Evolutionary conservation across 768 basidiomycete genomes (phyloP).

Genomic region (Rhodosporidiobolus sp.): DNA sequence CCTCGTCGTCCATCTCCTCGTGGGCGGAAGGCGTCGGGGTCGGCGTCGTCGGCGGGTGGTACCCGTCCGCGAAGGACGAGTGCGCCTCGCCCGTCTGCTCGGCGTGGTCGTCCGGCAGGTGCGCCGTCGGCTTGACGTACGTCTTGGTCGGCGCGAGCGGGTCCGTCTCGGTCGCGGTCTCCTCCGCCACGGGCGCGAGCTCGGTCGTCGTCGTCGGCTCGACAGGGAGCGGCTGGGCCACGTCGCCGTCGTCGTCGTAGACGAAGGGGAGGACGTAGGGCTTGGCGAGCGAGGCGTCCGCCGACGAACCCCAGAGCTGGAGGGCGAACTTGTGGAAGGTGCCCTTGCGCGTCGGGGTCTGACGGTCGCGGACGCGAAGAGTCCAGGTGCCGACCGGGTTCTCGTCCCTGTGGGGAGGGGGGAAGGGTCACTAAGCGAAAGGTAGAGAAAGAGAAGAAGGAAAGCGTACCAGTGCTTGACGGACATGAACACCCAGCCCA

Average conservation of each 20-base stretch:
- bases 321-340: constrained; percentile 86
- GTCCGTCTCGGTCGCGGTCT: constrained; percentile 23
- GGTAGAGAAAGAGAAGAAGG: constrained; percentile 1
- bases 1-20: constrained; percentile 9
- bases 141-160: constrained; percentile 57
- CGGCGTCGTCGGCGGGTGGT: constrained; percentile 28
- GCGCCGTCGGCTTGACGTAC: constrained; percentile 77
- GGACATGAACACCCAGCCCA: constrained; percentile 98
- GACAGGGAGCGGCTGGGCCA: background rate
- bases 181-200: background rate
- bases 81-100: constrained; percentile 71
- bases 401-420: constrained; percentile 73
- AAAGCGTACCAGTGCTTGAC: constrained; percentile 87
- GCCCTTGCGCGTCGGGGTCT: constrained; percentile 53
- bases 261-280: constrained; percentile 38
- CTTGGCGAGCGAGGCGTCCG: constrained; percentile 66
- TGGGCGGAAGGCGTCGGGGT: constrained; percentile 8
- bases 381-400: constrained; percentile 86
- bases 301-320: constrained; percentile 82
- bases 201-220: constrained; percentile 10
- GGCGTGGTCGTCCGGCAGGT: constrained; percentile 83
- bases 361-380: constrained; percentile 75
- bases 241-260: constrained; percentile 12
- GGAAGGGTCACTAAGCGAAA: constrained; percentile 33
- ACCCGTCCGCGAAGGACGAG: constrained; percentile 53